phyloP scores from a whole-genome alignment of 2,329 filamentous ascomycete species.

The Penicillium sp. region DNA sequence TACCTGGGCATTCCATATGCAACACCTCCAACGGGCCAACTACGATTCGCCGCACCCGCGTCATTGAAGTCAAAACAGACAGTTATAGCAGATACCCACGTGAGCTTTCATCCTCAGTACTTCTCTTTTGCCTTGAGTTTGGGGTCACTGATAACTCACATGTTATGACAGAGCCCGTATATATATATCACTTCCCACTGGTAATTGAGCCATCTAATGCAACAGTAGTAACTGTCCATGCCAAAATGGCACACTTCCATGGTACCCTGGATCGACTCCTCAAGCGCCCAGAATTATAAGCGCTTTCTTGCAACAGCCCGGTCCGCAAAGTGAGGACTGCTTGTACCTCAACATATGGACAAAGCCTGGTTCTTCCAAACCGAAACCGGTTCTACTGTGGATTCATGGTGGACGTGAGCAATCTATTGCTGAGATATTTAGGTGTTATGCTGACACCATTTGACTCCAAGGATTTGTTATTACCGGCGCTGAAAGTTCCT shows the following conservation, averaged over 20 bases:
- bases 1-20: slow-evolving; percentile 33
- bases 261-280: slow-evolving; percentile 21
- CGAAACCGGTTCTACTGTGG: slow-evolving; percentile 42
- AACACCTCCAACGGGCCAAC: slow-evolving; percentile 23
- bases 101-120: neutral
- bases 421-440: neutral
- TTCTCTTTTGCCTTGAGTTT: no score
- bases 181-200: neutral
- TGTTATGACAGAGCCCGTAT: slow-evolving; percentile 12
- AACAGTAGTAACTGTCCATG: slow-evolving; percentile 25
- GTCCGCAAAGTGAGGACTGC: slow-evolving; percentile 36
- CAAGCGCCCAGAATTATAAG: slow-evolving; percentile 21
- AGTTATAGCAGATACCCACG: neutral
- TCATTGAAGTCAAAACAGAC: slow-evolving; percentile 2
- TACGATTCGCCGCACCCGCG: slow-evolving; percentile 29
- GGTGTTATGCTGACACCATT: neutral
- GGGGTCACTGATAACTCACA: neutral
- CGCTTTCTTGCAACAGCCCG: slow-evolving; percentile 19
- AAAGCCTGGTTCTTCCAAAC: slow-evolving; percentile 12
- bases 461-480: slow-evolving; percentile 32
- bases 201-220: neutral
- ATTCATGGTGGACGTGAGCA: slow-evolving; percentile 39
- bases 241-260: slow-evolving; percentile 14
- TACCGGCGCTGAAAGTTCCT: slow-evolving; percentile 37
- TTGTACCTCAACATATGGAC: slow-evolving; percentile 39